Evolutionary conservation across 306 rosid species (phyloP), one percentile per base, ranked within the genome.

Genomic region (Corylus heterophylla): DNA sequence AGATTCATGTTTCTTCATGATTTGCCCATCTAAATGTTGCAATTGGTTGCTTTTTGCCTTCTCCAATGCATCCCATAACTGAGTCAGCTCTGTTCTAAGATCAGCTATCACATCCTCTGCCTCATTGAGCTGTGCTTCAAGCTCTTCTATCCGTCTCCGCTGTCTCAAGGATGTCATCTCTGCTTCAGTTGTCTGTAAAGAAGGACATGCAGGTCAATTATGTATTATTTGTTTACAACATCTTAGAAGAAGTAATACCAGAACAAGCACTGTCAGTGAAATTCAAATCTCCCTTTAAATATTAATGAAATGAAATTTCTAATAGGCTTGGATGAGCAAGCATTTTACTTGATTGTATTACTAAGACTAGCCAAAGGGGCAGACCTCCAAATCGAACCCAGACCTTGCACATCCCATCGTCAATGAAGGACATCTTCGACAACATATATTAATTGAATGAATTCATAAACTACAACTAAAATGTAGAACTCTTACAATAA

Each of bases 51-150:
- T 85, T 83, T 75, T 86, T 78, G 59, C 79, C 88, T 77, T 89
- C 80, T 88, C 89, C 70, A 91, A 82, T 76, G 81, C 75, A 45
- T 22, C 72, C 78, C 75, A 78, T 14, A 80, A 85, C 62, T 78
- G 83, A 77, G 78, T 84, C 87, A 93, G 75, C 78, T 91, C 93
- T 22, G 66, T 82, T 84, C 98, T 84, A 79, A 93, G 90, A 81
- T 89, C 93, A 50, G 85, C 89, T 74, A 93, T 83, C 50, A 91
- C 82, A 68, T 87, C 92, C 88, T 93, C 98, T 14, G 97, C 97
- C 81, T 89, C 93, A 27, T 87, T 82, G 61, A 93, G 85, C 77
- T 88, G 92, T 0, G 93, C 88, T 82, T 93, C 94, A 79, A 93
- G 92, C 86, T 87, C 97, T 22, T 86, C 89, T 48, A 89, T 84